Percentiles rank a stretch among this genome's conserved stretches.
Conservation (phyloP, 1,284 basidiomycete species). For the Butyriboletus appendiculatus region DNA sequence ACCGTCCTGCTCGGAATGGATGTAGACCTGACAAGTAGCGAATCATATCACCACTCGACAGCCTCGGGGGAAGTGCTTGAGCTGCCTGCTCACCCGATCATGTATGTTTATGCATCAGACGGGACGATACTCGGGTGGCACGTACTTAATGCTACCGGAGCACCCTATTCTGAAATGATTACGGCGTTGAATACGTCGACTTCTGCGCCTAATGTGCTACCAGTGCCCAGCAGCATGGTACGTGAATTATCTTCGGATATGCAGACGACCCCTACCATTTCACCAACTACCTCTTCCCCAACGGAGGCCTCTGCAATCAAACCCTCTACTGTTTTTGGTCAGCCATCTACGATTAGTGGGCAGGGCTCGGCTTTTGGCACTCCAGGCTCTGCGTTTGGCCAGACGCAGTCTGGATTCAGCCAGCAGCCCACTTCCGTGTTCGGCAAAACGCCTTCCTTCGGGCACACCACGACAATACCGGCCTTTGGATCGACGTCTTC, state of each 20-base stretch:
- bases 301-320: constrained; percentile 13
- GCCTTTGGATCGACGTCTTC: constrained; percentile 18
- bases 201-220: not conserved
- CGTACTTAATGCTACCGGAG: constrained; percentile 56
- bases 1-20: constrained; percentile 71
- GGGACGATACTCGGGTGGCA: constrained; percentile 80
- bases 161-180: constrained; percentile 59
- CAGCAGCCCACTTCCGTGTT: constrained; percentile 24
- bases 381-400: constrained; percentile 15
- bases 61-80: constrained; percentile 48
- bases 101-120: constrained; percentile 80
- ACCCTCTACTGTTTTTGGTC: constrained; percentile 26
- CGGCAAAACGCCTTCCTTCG: constrained; percentile 32
- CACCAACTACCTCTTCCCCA: constrained; percentile 17
- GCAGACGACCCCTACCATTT: constrained; percentile 25
- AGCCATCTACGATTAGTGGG: constrained; percentile 28
- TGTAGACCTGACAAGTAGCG: constrained; percentile 63
- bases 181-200: constrained; percentile 9
- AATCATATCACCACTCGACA: constrained; percentile 41
- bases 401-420: constrained; percentile 11
- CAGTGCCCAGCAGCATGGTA: constrained; percentile 22
- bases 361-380: constrained; percentile 16
- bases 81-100: constrained; percentile 62
- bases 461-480: constrained; percentile 21
- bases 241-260: constrained; percentile 36